Base-by-base conservation (phyloP, 306 rosid species). In the Gleditsia sinensis region DNA sequence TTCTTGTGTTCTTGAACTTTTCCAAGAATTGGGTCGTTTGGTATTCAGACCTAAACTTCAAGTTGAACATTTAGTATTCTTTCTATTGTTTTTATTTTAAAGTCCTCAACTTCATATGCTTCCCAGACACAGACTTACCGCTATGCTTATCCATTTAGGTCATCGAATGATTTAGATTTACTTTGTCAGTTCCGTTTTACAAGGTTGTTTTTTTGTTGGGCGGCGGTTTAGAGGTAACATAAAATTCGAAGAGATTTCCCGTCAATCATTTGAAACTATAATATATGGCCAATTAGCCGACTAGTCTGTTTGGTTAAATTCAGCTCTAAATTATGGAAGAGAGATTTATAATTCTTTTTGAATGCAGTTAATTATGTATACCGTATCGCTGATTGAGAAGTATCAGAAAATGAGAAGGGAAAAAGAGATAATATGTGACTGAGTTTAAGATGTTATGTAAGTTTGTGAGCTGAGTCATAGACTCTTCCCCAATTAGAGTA, bases 301-400 rank as follows among this genome's bases (percentile, higher is more conserved):
- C 27, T 34, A 24, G 55, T 27, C 48, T 30, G 11, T 9, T 80
- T 71, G 42, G 36, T 42, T 46, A 32, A 56, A 54, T 34, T 62
- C 8, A 24, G 63, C n/a, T 49, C 7, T 30, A 51, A 21, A 43
- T 36, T 19, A 14, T 62, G 62, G 72, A 55, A 11, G 71, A 11
- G 6, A 45, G 65, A 32, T 57, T 76, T 64, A 46, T 39, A 49
- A 48, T 65, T 21, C 37, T 50, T 53, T 36, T 69, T 62, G 61
- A 61, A 6, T 39, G 5, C 21, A 13, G 37, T 61, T 60, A 43
- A 27, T 20, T 46, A 9, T 32, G 14, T 30, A 62, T 27, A 50
- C 16, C 34, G 24, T 14, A 21, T 53, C 11, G n/a, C n/a, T 62
- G 2, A 60, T 50, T 65, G 53, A 17, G 49, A 34, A 27, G 36